Percentiles rank a stretch among this genome's conserved stretches.
Evolutionary conservation across 345 rosid species (phyloP).

Genomic region (Lagerstroemia speciosa): DNA sequence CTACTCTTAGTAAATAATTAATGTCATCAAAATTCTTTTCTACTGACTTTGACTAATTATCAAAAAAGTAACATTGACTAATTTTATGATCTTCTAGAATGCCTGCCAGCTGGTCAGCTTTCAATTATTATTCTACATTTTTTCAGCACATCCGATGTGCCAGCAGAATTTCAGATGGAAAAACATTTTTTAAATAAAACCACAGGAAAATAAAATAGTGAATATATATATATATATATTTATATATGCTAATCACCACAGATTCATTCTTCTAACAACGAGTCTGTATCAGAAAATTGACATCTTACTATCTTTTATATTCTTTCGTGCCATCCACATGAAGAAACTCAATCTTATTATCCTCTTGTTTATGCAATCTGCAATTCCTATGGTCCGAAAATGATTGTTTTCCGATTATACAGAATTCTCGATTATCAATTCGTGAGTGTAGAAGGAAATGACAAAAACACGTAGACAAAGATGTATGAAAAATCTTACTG

Average conservation of each 20-base stretch:
- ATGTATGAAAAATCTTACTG: too few relatives aligned
- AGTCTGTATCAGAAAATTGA: not conserved
- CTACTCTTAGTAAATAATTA: not conserved
- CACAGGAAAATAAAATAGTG: not conserved
- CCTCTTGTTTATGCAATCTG: not conserved
- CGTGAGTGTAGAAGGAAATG: too few relatives aligned
- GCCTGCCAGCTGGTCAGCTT: not conserved
- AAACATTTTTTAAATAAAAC: not conserved
- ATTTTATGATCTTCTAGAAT: not conserved
- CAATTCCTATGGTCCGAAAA: not conserved
- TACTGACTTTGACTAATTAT: conserved; percentile 1
- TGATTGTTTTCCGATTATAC: not conserved
- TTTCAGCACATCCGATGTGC: not conserved
- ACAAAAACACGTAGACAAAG: too few relatives aligned
- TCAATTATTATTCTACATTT: not conserved
- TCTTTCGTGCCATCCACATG: conserved; percentile 9
- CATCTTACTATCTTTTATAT: not conserved
- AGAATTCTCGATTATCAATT: too few relatives aligned
- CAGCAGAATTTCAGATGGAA: conserved; percentile 1
- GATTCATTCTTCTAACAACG: not conserved
- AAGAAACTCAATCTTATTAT: not conserved
- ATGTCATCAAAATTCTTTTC: not conserved
- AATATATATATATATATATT: not conserved
- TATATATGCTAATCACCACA: not conserved
- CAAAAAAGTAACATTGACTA: too few relatives aligned